A percentile compares a stretch with the other conserved stretches of the same genome.
Evolutionary conservation across 2,329 filamentous ascomycete genomes (phyloP).

Genomic region (Pseudogymnoascus sp.): DNA sequence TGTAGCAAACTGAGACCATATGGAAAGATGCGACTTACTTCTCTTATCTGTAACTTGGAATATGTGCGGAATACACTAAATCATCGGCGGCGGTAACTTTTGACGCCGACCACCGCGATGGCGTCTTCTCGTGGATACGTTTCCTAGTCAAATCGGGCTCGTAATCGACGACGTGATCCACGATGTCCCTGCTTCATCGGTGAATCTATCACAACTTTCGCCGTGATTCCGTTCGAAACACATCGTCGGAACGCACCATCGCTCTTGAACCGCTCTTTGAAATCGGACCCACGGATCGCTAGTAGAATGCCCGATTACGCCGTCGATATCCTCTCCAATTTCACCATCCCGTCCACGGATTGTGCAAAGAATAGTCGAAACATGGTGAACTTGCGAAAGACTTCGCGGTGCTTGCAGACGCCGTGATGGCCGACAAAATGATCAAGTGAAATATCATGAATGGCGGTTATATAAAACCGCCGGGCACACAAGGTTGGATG

Average conservation of each 20-base stretch:
- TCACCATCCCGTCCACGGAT: background rate
- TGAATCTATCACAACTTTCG: background rate
- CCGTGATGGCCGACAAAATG: constrained; percentile 1
- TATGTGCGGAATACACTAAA: background rate
- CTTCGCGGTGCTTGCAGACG: background rate
- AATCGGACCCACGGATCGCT: background rate
- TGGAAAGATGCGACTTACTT: constrained; percentile 4
- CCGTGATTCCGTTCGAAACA: background rate
- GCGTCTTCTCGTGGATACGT: background rate
- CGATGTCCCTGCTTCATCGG: background rate
- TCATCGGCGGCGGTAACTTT: background rate
- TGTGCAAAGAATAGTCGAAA: background rate
- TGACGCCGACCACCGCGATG: background rate
- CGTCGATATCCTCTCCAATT: background rate
- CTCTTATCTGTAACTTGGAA: constrained; percentile 1
- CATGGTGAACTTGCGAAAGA: background rate
- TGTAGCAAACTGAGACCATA: constrained; percentile 7
- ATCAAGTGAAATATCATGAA: background rate
- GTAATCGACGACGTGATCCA: constrained; percentile 6
- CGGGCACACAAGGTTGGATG: background rate
- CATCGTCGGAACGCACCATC: background rate
- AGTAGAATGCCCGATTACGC: background rate
- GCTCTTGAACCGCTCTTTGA: background rate
- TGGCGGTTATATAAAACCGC: background rate
- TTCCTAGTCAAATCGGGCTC: background rate